A percentile compares a stretch with the other conserved stretches of the same genome.
Evolutionary conservation across 1,139 yeast species (phyloP).

Genomic region (Geotrichum phurueaensis): DNA sequence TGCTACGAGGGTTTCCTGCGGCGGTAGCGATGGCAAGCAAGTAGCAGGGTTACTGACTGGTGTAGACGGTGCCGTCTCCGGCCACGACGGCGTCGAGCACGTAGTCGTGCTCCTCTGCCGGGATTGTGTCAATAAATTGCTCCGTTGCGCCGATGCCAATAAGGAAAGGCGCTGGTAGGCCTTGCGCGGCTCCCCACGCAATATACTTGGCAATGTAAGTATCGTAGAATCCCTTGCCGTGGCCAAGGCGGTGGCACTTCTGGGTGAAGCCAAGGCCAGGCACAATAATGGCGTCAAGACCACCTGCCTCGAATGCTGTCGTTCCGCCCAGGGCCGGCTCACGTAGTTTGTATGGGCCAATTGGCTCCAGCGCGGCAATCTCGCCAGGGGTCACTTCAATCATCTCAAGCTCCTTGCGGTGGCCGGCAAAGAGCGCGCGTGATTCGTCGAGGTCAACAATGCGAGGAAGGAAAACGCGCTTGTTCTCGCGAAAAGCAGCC

Average conservation of each 20-base stretch:
- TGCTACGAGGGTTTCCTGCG: not conserved
- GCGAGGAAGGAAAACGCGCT: slow-evolving; percentile 36
- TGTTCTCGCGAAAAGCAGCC: slow-evolving; percentile 42
- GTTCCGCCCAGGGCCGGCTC: slow-evolving; percentile 50
- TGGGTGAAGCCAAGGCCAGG: slow-evolving; percentile 81
- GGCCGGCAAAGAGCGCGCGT: slow-evolving; percentile 30
- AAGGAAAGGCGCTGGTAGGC: slow-evolving; percentile 29
- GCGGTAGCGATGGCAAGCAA: not conserved
- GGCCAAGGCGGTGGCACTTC: slow-evolving; percentile 63
- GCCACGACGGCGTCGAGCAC: slow-evolving; percentile 54
- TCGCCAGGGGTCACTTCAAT: slow-evolving; percentile 43
- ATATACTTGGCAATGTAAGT: slow-evolving; percentile 56
- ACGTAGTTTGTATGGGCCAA: slow-evolving; percentile 58
- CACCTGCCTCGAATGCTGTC: slow-evolving; percentile 35
- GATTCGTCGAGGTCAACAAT: slow-evolving; percentile 25
- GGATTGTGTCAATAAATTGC: slow-evolving; percentile 57
- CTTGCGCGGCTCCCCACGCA: slow-evolving; percentile 28
- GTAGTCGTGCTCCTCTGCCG: slow-evolving; percentile 68
- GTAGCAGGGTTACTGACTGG: not conserved
- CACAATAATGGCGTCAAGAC: slow-evolving; percentile 64
- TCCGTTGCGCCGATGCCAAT: slow-evolving; percentile 68
- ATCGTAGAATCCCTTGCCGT: slow-evolving; percentile 92
- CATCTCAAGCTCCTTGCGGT: slow-evolving; percentile 54
- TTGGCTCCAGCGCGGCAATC: slow-evolving; percentile 49
- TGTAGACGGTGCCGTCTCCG: slow-evolving; percentile 22